These are phyloP conservation scores for Aegilops speltoides DNA, from an alignment of 176 grass and related monocot species.

Conservation along the genomic window DNA sequence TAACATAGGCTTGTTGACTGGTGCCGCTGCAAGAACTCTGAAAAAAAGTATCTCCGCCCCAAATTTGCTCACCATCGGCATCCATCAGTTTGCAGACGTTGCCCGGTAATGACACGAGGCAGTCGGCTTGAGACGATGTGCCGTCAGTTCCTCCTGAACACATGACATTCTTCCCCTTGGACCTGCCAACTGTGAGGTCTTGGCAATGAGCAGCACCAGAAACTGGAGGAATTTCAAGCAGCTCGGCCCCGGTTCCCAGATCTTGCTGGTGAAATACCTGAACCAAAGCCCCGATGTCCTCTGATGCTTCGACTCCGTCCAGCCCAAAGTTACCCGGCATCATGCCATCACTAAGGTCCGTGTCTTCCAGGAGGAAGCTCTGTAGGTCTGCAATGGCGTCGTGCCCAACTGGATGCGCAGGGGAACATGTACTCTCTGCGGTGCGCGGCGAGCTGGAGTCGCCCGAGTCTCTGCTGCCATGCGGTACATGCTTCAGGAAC, in stretches of 20 bases:
- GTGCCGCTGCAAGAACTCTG: constrained; percentile 28
- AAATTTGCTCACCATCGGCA: constrained; percentile 37
- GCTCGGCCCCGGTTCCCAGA: neutral
- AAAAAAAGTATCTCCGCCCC: constrained; percentile 25
- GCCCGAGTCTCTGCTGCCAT: constrained; percentile 29
- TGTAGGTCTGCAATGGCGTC: constrained; percentile 26
- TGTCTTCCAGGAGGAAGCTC: constrained; percentile 44
- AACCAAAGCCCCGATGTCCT: constrained; percentile 30
- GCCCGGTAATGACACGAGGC: constrained; percentile 37
- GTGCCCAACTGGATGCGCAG: neutral
- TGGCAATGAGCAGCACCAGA: constrained; percentile 10
- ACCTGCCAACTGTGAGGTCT: constrained; percentile 28
- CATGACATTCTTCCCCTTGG: constrained; percentile 40
- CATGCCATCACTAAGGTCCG: constrained; percentile 22
- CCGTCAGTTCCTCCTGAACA: constrained; percentile 28
- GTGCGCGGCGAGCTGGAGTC: constrained; percentile 41
- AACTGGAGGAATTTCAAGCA: constrained; percentile 24
- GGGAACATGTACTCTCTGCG: constrained; percentile 20
- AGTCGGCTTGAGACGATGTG: constrained; percentile 31
- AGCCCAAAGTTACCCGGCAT: constrained; percentile 31
- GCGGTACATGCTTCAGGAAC: constrained; percentile 58
- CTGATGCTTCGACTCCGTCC: neutral
- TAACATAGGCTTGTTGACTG: constrained; percentile 23
- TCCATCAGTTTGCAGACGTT: constrained; percentile 15
- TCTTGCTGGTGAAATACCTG: constrained; percentile 35